Evolutionary conservation across 495 filamentous ascomycete genomes (phyloP).

Genomic region (Letharia columbiana): DNA sequence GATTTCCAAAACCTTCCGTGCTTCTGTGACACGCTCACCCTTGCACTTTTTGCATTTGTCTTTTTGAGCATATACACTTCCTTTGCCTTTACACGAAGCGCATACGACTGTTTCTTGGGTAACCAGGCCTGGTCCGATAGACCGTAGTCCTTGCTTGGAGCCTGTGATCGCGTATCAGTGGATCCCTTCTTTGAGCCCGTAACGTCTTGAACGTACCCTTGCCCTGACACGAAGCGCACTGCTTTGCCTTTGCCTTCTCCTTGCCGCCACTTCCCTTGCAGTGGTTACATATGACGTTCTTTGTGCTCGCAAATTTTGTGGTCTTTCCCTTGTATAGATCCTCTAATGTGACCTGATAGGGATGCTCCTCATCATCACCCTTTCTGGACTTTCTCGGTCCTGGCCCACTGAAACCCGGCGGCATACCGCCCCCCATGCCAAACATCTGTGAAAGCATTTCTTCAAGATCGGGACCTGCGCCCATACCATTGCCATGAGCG

Average conservation of each 20-base stretch:
- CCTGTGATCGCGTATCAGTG: constrained; percentile 32
- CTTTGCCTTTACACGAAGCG: constrained; percentile 69
- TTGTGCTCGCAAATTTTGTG: constrained; percentile 85
- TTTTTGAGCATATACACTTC: constrained; percentile 81
- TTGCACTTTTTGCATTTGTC: constrained; percentile 99
- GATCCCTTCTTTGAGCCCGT: neutral
- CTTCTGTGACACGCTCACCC: constrained; percentile 67
- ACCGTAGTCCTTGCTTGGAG: constrained; percentile 58
- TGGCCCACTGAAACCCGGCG: constrained; percentile 35
- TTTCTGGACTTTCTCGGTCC: constrained; percentile 53
- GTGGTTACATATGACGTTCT: constrained; percentile 76
- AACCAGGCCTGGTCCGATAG: constrained; percentile 72
- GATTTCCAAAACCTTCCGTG: constrained; percentile 88
- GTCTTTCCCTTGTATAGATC: constrained; percentile 98
- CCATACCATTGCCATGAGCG: constrained; percentile 56
- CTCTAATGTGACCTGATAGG: constrained; percentile 82
- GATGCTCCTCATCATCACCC: constrained; percentile 77
- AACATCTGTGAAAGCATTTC: constrained; percentile 94
- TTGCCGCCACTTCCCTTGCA: constrained; percentile 91
- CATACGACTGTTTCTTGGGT: constrained; percentile 67
- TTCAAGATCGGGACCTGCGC: constrained; percentile 69
- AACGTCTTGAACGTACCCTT: constrained; percentile 37
- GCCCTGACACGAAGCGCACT: constrained; percentile 76
- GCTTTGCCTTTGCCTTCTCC: constrained; percentile 77
- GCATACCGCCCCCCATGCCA: constrained; percentile 49